These are phyloP conservation scores for Phyllosticta citriasiana DNA, from an alignment of 2,329 filamentous ascomycete species.

Conservation along the genomic window DNA sequence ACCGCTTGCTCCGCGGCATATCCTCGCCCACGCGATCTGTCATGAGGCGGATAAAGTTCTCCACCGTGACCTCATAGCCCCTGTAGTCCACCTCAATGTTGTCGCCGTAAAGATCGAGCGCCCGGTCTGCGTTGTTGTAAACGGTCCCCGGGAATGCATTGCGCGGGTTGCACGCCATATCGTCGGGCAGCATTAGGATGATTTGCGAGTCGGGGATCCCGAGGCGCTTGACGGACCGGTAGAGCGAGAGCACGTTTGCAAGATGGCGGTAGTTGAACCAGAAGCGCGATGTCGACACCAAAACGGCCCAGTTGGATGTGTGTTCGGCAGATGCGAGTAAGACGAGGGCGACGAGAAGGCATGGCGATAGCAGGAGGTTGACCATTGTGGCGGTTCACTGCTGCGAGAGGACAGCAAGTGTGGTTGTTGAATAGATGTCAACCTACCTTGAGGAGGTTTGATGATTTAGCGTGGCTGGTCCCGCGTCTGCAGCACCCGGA, in stretches of 20 bases:
- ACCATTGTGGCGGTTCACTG: background rate
- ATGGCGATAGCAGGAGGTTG: background rate
- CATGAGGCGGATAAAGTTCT: conserved; percentile 93
- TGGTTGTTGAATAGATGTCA: background rate
- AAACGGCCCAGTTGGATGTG: conserved; percentile 97
- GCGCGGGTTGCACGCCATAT: conserved; percentile 98
- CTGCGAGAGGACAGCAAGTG: background rate
- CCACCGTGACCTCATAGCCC: conserved; percentile 96
- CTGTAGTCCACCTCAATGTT: conserved; percentile 99
- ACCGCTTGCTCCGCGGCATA: conserved; percentile 85
- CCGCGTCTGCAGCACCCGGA: background rate
- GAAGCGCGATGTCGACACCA: conserved; percentile 97
- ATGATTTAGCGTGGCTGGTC: background rate
- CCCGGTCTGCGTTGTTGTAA: conserved; percentile 95
- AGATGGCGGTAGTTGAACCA: conserved; percentile 99
- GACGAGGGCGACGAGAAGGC: background rate
- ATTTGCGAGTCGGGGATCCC: conserved; percentile 98
- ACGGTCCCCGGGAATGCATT: conserved; percentile 97
- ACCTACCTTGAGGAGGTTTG: background rate
- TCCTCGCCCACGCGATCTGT: conserved; percentile 92
- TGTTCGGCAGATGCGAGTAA: conserved; percentile 52
- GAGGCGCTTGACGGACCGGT: conserved; percentile 93
- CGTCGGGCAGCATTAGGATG: conserved; percentile 98
- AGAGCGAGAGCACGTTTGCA: conserved; percentile 93
- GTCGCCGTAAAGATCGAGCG: conserved; percentile 92